Base-by-base conservation (phyloP, 768 basidiomycete species). In the Kwoniella bestiolae region DNA sequence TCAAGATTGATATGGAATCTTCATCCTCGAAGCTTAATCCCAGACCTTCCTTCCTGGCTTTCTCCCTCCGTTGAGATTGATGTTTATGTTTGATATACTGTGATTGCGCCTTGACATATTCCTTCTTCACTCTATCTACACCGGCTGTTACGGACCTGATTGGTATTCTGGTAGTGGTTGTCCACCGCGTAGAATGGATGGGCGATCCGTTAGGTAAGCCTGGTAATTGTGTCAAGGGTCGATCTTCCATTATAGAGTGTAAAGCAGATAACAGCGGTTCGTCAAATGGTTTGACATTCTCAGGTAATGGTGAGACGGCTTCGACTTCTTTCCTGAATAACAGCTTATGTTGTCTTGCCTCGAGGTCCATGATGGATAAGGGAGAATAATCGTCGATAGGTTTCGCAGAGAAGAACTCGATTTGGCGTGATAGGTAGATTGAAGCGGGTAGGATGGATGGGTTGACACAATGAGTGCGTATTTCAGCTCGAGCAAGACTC, bases 351-450 rank as follows among this genome's bases (percentile, higher is more conserved):
- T 83, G 62, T 87, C 87, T 50, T 90, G 83, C 59, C 86, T 86
- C 66, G 86, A 86, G 3, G 85, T 84, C 34, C 87, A 86, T 38
- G 89, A 77, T 70, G 7, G 74, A 86, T n/a, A 90, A 86, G 0
- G 90, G 89, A 61, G 91, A 88, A 62, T 66, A 75, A n/a, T 77
- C 75, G 74, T 92, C 91, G 70, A 92, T 88, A 67, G 89, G 87
- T 12, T 87, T 87, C 0, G 92, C 84, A 1, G 87, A 85, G 71
- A 86, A 85, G 83, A 95, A 95, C 11, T 88, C 84, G 77, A 95
- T 91, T 66, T 94, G 91, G 69, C 92, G 90, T 0, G 88, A 87
- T 18, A 91, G 87, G 79, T 95, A 95, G 31, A 96, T 84, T 0
- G 90, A 84, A 0, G 88, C 85, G 2, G 92, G 90, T 0, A 91